Evolutionary conservation across 116 monocot species (phyloP).

Genomic region (Posidonia oceanica): DNA sequence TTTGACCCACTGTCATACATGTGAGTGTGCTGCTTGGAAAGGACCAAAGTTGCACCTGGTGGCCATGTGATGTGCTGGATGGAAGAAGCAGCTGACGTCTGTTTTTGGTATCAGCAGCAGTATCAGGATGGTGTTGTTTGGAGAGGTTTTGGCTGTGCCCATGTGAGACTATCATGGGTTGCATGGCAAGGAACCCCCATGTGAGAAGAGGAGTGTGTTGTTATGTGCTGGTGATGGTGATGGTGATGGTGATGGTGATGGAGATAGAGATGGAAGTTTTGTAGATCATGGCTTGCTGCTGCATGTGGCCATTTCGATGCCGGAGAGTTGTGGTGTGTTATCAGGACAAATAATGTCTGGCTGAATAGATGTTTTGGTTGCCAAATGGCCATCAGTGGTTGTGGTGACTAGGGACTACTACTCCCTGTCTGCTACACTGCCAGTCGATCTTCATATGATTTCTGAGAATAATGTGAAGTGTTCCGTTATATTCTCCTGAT

Average conservation of each 20-base stretch:
- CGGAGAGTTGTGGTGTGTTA: neutral
- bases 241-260: too few species aligned
- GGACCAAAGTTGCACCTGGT: neutral
- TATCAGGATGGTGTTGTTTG: neutral
- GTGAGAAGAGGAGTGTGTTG: too few species aligned
- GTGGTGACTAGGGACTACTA: too few species aligned
- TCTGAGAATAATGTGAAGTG: too few species aligned
- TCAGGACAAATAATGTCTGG: too few species aligned
- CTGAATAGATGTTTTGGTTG: too few species aligned
- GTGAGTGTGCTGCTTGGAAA: neutral
- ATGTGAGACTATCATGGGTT: neutral
- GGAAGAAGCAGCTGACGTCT: neutral
- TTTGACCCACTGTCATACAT: neutral
- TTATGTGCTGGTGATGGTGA: too few species aligned
- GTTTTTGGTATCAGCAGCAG: neutral
- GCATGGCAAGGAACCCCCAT: neutral
- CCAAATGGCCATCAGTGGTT: too few species aligned
- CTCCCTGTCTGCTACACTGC: too few species aligned
- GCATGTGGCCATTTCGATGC: neutral
- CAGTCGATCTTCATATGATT: too few species aligned
- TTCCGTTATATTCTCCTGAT: too few species aligned
- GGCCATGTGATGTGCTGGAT: neutral
- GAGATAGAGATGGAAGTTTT: neutral
- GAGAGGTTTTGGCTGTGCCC: neutral
- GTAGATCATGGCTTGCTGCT: neutral